Percentiles rank a stretch among this genome's conserved stretches.
These are phyloP conservation scores for Debaryomyces singareniensis DNA, from an alignment of 1,139 yeast genomes.

Conservation along the genomic window DNA sequence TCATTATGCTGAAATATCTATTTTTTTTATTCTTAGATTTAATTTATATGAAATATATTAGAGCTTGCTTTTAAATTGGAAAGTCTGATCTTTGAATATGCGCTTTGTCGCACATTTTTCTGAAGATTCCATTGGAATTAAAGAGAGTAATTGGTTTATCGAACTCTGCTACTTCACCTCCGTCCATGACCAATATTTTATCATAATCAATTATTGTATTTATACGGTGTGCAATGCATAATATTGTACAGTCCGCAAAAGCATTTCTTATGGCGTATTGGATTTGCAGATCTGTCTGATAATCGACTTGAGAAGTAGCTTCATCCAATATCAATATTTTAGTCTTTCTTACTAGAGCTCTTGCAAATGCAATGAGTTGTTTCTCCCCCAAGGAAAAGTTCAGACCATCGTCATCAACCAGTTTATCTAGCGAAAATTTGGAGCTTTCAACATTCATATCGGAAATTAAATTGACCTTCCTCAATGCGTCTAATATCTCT, in stretches of 20 bases:
- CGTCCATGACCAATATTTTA: conserved; percentile 29
- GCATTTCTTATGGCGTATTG: conserved; percentile 29
- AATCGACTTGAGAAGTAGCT: conserved; percentile 39
- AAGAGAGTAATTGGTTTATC: conserved; percentile 20
- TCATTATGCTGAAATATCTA: too few relatives aligned
- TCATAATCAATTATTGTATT: conserved; percentile 34
- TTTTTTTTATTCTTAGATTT: too few relatives aligned
- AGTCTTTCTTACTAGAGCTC: conserved; percentile 34
- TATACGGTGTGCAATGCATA: conserved; percentile 38
- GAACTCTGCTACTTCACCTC: conserved; percentile 15
- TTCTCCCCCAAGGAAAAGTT: conserved; percentile 38
- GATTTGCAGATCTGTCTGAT: conserved; percentile 37
- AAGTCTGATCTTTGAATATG: conserved; percentile 22
- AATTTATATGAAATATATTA: too few relatives aligned
- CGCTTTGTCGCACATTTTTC: conserved; percentile 57
- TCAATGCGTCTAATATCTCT: conserved; percentile 28
- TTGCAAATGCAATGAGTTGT: conserved; percentile 35
- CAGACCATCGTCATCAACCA: conserved; percentile 34
- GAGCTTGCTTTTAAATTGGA: too few relatives aligned
- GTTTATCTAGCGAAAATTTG: conserved; percentile 25
- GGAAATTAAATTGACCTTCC: conserved; percentile 26
- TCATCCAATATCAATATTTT: conserved; percentile 35
- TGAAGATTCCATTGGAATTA: conserved; percentile 21
- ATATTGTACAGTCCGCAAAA: conserved; percentile 30
- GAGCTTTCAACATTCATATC: conserved; percentile 14